These are phyloP conservation scores for Cicer bijugum DNA, from an alignment of 306 rosid species.

Conservation along the genomic window DNA sequence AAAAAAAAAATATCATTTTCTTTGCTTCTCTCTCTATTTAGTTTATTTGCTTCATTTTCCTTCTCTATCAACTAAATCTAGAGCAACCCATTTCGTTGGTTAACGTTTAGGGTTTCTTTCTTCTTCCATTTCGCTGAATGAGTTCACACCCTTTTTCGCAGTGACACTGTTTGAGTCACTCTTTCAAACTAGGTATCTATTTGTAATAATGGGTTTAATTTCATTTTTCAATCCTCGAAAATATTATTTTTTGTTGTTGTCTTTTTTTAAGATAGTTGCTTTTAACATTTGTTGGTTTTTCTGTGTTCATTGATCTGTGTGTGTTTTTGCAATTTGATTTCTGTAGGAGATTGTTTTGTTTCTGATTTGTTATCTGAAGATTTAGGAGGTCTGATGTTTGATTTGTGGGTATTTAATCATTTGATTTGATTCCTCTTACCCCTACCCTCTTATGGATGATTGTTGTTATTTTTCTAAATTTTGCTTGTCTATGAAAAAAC, in stretches of 20 bases:
- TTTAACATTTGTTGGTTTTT: slow-evolving; percentile 4
- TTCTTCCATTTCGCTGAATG: slow-evolving; percentile 45
- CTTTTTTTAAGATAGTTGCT: not conserved
- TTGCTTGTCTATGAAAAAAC: slow-evolving; percentile 3
- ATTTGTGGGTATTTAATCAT: slow-evolving; percentile 42
- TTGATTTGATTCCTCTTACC: slow-evolving; percentile 42
- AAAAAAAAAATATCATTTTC: not conserved
- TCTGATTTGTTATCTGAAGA: slow-evolving; percentile 43
- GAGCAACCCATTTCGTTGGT: slow-evolving; percentile 50
- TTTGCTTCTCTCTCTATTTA: slow-evolving; percentile 21
- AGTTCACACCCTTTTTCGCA: slow-evolving; percentile 52
- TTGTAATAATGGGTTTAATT: slow-evolving; percentile 42
- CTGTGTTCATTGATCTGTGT: slow-evolving; percentile 51
- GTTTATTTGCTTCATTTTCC: slow-evolving; percentile 34
- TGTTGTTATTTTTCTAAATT: not conserved
- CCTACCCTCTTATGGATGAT: not conserved
- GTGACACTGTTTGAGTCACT: slow-evolving; percentile 41
- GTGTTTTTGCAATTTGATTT: slow-evolving; percentile 40
- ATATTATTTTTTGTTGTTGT: not conserved
- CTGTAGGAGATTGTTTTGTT: slow-evolving; percentile 43
- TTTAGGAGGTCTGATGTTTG: slow-evolving; percentile 44
- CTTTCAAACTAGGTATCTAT: slow-evolving; percentile 55
- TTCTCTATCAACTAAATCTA: slow-evolving; percentile 56
- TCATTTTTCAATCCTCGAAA: slow-evolving; percentile 34
- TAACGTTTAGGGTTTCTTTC: slow-evolving; percentile 42